Evolutionary conservation across 495 filamentous ascomycete genomes (phyloP).

Genomic region (Neurospora hispaniola): DNA sequence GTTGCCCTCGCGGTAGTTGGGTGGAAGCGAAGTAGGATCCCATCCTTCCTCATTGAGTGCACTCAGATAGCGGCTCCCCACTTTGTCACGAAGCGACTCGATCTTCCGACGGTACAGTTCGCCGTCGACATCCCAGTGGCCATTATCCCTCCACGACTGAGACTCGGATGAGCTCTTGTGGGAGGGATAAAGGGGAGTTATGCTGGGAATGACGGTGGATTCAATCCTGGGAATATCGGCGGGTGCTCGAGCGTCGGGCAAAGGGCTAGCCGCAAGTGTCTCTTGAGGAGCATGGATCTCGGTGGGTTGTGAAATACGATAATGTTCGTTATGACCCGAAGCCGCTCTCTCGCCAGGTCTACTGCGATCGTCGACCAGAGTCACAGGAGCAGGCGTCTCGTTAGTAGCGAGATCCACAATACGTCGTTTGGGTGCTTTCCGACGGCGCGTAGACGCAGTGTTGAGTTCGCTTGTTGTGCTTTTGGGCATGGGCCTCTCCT

Average conservation of each 20-base stretch:
- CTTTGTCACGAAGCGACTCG: conserved; percentile 71
- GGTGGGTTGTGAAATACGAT: conserved; percentile 33
- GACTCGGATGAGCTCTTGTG: conserved; percentile 24
- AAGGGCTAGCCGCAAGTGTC: conserved; percentile 17
- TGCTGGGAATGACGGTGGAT: conserved; percentile 28
- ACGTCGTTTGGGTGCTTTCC: conserved; percentile 52
- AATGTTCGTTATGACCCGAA: conserved; percentile 24
- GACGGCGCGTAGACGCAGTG: conserved; percentile 39
- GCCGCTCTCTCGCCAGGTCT: conserved; percentile 1
- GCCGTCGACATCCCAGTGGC: conserved; percentile 57
- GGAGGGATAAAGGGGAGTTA: conserved; percentile 32
- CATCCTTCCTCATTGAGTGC: conserved; percentile 72
- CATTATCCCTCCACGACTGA: conserved; percentile 32
- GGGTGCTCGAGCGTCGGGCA: conserved; percentile 18
- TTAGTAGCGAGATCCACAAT: conserved; percentile 73
- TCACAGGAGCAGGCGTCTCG: conserved; percentile 35
- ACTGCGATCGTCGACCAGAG: conserved; percentile 15
- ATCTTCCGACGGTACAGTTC: conserved; percentile 79
- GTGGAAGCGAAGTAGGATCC: conserved; percentile 29
- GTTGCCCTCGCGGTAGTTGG: conserved; percentile 25
- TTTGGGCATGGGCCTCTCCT: conserved; percentile 35
- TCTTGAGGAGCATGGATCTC: conserved; percentile 17
- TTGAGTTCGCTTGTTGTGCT: conserved; percentile 40
- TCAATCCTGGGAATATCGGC: conserved; percentile 38
- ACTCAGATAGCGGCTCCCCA: conserved; percentile 75